These are phyloP conservation scores for Globisporangium nagaii DNA, from an alignment of 352 stramenopile genomes.

Conservation along the genomic window DNA sequence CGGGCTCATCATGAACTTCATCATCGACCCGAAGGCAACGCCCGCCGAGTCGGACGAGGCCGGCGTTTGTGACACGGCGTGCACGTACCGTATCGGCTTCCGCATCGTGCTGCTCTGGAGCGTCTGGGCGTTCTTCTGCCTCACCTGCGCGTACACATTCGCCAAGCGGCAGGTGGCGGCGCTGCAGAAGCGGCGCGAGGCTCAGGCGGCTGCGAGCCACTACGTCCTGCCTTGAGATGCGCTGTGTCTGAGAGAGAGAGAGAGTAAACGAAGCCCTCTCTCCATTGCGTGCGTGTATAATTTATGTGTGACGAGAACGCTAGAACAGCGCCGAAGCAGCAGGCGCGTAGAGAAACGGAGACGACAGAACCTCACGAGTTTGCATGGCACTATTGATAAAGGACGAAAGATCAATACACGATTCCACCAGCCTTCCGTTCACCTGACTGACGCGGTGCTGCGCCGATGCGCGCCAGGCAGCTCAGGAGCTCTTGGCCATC, in stretches of 20 bases:
- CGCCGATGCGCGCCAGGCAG: too few relatives aligned
- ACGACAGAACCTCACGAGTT: not conserved
- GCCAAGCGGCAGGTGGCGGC: constrained; percentile 5
- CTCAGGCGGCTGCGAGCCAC: not conserved
- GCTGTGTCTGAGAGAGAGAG: not conserved
- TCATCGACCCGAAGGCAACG: constrained; percentile 40
- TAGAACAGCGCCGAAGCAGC: not conserved
- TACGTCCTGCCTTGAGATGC: not conserved
- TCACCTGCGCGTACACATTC: constrained; percentile 27
- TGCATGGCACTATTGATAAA: not conserved
- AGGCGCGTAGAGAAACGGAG: not conserved
- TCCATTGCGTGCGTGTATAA: constrained; percentile 2
- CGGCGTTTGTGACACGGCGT: constrained; percentile 52
- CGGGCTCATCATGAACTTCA: constrained; percentile 79
- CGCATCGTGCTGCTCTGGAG: constrained; percentile 76
- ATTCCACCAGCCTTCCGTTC: too few relatives aligned
- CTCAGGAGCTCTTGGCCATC: constrained; percentile 20
- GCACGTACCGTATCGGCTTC: constrained; percentile 78
- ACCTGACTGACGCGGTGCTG: too few relatives aligned
- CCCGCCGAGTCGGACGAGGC: constrained; percentile 19
- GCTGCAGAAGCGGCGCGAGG: constrained; percentile 1
- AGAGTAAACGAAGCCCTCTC: not conserved
- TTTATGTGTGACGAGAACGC: not conserved
- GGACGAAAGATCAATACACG: not conserved
- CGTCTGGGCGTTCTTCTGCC: constrained; percentile 68